phyloP scores from a whole-genome alignment of 305 asterid species.

The Ajuga reptans region DNA sequence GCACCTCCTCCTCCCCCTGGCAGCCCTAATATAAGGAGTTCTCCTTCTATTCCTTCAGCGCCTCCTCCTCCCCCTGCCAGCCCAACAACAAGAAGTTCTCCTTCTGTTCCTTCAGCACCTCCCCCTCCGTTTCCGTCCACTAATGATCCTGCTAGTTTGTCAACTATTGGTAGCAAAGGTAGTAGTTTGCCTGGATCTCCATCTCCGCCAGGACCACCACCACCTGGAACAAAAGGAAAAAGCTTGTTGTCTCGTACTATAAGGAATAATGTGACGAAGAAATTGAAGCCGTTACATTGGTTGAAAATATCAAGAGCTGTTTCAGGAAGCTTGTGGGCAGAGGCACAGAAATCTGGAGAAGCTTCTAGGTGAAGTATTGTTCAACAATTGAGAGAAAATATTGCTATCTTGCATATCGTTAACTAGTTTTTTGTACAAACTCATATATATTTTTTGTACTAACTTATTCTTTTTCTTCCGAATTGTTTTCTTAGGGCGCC shows the following conservation, averaged over 20 bases:
- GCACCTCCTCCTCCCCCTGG: constrained; percentile 37
- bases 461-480: background rate
- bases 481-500: constrained; percentile 60
- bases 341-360: constrained; percentile 78
- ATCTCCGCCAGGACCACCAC: constrained; percentile 87
- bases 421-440: constrained; percentile 6
- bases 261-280: constrained; percentile 55
- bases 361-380: constrained; percentile 55
- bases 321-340: constrained; percentile 98
- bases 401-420: constrained; percentile 1
- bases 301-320: constrained; percentile 84
- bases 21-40: constrained; percentile 14
- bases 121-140: constrained; percentile 43
- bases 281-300: constrained; percentile 91
- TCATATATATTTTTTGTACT: constrained; percentile 3
- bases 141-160: constrained; percentile 27
- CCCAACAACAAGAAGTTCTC: background rate
- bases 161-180: constrained; percentile 7
- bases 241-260: constrained; percentile 45
- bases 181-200: constrained; percentile 36
- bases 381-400: constrained; percentile 12
- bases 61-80: constrained; percentile 26
- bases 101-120: constrained; percentile 19
- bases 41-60: constrained; percentile 37
- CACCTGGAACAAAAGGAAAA: constrained; percentile 58